Base-by-base conservation (phyloP, 768 basidiomycete genomes). In the Coprinopsis marcescibilis region DNA sequence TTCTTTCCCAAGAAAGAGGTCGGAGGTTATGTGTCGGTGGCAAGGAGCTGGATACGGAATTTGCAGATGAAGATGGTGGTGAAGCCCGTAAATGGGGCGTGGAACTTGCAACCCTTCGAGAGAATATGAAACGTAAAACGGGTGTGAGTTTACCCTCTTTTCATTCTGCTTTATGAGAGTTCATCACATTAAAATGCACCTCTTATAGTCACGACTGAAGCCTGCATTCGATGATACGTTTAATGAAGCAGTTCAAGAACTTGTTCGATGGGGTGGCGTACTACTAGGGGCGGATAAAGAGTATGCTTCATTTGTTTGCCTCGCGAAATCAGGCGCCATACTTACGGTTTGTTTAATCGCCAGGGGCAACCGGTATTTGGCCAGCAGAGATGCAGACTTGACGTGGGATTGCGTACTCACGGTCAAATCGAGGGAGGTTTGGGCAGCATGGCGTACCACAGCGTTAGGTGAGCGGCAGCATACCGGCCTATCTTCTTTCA, bases 21-120 rank as follows among this genome's bases (percentile, higher is more conserved):
- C 68, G 65, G 54, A 75, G 78, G 49, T 52, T 88, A 8, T 92
- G 89, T 61, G 69, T 67, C 30, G 78, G 81, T 30, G 75, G 73
- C 26, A 65, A 63, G 38, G 44, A 43, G 2, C 50, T 55, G 4
- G 48, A 57, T n/a, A 49, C 57, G 33, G 42, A 50, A 20, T 53
- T 69, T 14, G 58, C 63, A 14, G 78, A 77, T 37, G 60, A 65
- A 48, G 76, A 81, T 45, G 81, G 78, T 10, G 78, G 80, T 50
- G 83, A 88, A 54, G 89, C 86, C n/a, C 75, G 73, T 59, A 77
- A 70, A 57, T 91, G 85, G 84, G 90, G 89, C 38, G 52, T 83
- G 21, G 76, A 81, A 46, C 59, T 85, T n/a, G 72, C 73, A 36
- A 66, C 63, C 11, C 61, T 92, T 52, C 72, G 74, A 47, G 74